Evolutionary conservation across 177 flowering plant genomes (phyloP), one percentile per base, ranked within the genome.

Genomic region (Telopea speciosissima): DNA sequence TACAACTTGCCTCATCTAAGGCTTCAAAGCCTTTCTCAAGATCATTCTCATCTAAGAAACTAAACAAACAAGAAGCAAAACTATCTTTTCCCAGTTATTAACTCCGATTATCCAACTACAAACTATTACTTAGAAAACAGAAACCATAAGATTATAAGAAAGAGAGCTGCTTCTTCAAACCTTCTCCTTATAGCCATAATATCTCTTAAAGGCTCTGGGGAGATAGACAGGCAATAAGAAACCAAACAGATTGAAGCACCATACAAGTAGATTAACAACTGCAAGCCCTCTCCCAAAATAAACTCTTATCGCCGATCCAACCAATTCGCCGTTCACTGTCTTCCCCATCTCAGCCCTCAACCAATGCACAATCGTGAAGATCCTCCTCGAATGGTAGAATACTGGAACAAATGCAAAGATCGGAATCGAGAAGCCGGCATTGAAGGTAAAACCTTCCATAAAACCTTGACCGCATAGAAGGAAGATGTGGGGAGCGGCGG

Each of bases 181-280:
- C 70, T 75, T 75, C 17, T 14, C 25, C 68, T 69, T 69, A 3
- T 22, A 23, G 2, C 69, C 77, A 66, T 85, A 92, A 64, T 90
- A 87, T 26, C 36, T 75, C 81, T 82, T 82, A 63, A 92, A 85
- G 61, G 88, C 91, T 67, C 70, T 85, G 0, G 96, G 97, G 42
- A 92, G 80, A 78, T 86, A 92, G 70, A 89, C 80, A 49, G 97
- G 97, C 78, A 92, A 69, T 84, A 92, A 80, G 67, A 90, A 87
- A 24, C 94, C 92, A 79, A 90, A 88, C 65, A 92, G 73, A 81
- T 92, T 92, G 77, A 82, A 90, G 71, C 85, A 69, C 97, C 97
- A 92, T 33, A 90, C 78, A 36, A 49, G 88, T 84, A 89, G 36
- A 68, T 90, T 92, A 0, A 85, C 94, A 17, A 86, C 44, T 1